Percentiles rank a stretch among this genome's conserved stretches.
Conservation (phyloP, 2,329 filamentous ascomycete genomes). For the Fusarium siculi region DNA sequence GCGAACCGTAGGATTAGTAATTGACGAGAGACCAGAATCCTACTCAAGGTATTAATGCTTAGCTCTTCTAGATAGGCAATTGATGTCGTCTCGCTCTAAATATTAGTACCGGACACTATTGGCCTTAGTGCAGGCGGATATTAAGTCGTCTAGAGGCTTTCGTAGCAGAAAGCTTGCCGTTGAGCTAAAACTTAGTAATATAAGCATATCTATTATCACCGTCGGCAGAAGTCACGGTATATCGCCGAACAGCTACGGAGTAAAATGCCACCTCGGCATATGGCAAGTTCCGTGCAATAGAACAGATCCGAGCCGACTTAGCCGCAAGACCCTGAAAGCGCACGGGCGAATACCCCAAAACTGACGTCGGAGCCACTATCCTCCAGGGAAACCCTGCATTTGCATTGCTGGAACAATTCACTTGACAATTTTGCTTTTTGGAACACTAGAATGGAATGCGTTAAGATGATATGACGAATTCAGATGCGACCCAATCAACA, state of each 20-base stretch:
- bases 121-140: not conserved
- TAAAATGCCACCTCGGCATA: not conserved
- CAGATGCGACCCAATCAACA: not conserved
- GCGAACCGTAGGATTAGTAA: not conserved
- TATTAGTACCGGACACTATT: not conserved
- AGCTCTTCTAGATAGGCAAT: not conserved
- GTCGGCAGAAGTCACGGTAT: not conserved
- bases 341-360: not conserved
- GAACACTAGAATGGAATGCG: not conserved
- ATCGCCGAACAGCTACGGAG: not conserved
- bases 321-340: not conserved
- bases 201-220: not conserved
- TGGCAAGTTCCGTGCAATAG: not conserved
- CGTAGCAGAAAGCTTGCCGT: not conserved
- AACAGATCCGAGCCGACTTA: not conserved
- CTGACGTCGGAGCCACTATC: not conserved
- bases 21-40: too few species aligned
- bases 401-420: not conserved
- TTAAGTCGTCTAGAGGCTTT: not conserved
- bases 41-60: rapidly evolving
- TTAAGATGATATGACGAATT: not conserved
- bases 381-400: not conserved
- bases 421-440: not conserved
- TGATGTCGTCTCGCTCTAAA: not conserved
- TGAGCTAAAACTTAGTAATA: not conserved